Evolutionary conservation across 1,139 yeast species (phyloP), one percentile per base, ranked within the genome.

Genomic region (Saccharomyces uvarum): DNA sequence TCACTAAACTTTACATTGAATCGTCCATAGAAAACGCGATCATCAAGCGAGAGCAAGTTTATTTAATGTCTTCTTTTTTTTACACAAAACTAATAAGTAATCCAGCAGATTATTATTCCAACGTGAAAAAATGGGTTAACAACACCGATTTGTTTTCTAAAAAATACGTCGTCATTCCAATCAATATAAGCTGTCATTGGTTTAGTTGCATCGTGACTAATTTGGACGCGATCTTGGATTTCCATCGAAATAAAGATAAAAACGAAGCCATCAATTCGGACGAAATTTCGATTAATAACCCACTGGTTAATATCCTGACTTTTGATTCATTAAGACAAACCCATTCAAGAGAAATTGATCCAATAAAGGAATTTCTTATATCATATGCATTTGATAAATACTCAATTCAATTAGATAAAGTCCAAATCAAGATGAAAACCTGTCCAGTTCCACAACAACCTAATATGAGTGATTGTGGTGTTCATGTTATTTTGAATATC

Each of bases 381-480:
- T 82, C 78, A 4, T 89, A 86, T 68, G 93, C 95, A 21, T 73
- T 76, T 57, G 93, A 86, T 47, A 83, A 81, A 62, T 78, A 81
- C 59, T 72, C 72, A 0, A 61, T 86, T 2, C 75, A 73, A 0
- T 64, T 88, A 6, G 71, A 73, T 14, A 75, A 75, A n/a, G 70
- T 72, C 4, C 77, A 75, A 50, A 72, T 79, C 33, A 67, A 68
- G 49, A 68, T 74, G 53, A 70, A 75, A 53, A 73, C 76, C 3
- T 86, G 87, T 4, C 67, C 73, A 29, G 95, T 90, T 0, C 97
- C 97, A 0, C 83, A 79, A 58, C 99, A 95, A 66, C 83, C 83
- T 51, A 95, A 95, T 67, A 84, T 84, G 70, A 88, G 91, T 65
- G 99, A 95, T 68, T 95, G 99, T 73, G 99, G 99, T 1, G 82